Evolutionary conservation across 345 rosid species (phyloP).

Genomic region (Brassica incana): DNA sequence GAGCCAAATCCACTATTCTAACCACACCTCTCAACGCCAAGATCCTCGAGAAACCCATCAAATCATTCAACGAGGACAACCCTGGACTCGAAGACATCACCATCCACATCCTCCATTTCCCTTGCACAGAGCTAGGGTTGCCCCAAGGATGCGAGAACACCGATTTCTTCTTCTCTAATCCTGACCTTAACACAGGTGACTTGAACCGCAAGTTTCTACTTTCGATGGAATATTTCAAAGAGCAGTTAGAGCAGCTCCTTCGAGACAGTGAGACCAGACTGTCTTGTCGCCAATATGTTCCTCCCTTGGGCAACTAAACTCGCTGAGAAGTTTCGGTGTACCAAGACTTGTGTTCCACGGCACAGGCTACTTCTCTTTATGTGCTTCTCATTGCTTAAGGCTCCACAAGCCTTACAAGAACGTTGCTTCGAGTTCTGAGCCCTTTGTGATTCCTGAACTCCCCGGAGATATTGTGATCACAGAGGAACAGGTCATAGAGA

Average conservation of each 20-base stretch:
- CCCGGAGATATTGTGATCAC: slow-evolving; percentile 51
- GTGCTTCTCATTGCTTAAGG: slow-evolving; percentile 31
- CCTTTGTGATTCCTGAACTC: slow-evolving; percentile 50
- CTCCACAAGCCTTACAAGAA: slow-evolving; percentile 48
- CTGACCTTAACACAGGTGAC: slow-evolving; percentile 8
- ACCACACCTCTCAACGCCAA: slow-evolving; percentile 47
- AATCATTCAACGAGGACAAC: slow-evolving; percentile 29
- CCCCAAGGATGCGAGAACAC: slow-evolving; percentile 51
- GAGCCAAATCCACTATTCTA: slow-evolving; percentile 48
- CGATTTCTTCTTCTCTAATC: slow-evolving; percentile 25
- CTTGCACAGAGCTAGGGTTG: slow-evolving; percentile 45
- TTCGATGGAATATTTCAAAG: slow-evolving; percentile 42
- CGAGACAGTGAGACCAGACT: slow-evolving; percentile 44
- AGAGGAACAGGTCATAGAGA: slow-evolving; percentile 35
- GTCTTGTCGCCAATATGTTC: slow-evolving; percentile 60
- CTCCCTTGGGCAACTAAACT: slow-evolving; percentile 59
- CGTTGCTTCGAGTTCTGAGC: slow-evolving; percentile 44
- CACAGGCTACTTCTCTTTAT: slow-evolving; percentile 43
- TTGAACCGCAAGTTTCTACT: slow-evolving; percentile 28
- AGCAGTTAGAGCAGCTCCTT: slow-evolving; percentile 51
- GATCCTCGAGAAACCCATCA: slow-evolving; percentile 36
- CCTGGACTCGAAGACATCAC: slow-evolving; percentile 34
- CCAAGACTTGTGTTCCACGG: slow-evolving; percentile 63
- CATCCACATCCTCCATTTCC: slow-evolving; percentile 43
- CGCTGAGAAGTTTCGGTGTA: slow-evolving; percentile 50